Percentiles rank a stretch among this genome's conserved stretches.
These are phyloP conservation scores for Metschnikowia anglica DNA, from an alignment of 805 yeast genomes.

Conservation along the genomic window DNA sequence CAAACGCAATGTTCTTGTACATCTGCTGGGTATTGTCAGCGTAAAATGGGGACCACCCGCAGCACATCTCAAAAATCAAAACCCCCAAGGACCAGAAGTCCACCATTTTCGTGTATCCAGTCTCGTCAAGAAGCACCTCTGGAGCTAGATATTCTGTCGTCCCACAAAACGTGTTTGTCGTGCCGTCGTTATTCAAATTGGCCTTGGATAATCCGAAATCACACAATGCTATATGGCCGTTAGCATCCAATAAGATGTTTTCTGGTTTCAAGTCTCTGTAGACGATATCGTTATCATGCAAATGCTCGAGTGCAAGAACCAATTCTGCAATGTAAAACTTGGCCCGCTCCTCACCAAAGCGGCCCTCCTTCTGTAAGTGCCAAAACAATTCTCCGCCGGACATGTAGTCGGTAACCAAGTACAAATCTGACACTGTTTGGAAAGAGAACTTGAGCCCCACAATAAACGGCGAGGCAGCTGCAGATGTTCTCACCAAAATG, in stretches of 20 bases:
- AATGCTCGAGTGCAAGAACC: conserved; percentile 87
- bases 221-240: conserved; percentile 95
- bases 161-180: conserved; percentile 97
- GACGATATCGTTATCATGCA: conserved; percentile 93
- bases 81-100: conserved; percentile 99
- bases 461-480: conserved; percentile 86
- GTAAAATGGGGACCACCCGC: conserved; percentile 99
- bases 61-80: conserved; percentile 96
- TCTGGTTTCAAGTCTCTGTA: conserved; percentile 97
- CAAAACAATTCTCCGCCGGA: conserved; percentile 96
- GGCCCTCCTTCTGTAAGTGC: conserved; percentile 96
- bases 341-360: conserved; percentile 90
- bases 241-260: conserved; percentile 90
- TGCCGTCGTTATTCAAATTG: conserved; percentile 76
- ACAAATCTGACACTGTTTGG: conserved; percentile 91
- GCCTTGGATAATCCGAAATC: conserved; percentile 97
- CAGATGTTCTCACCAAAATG: conserved; percentile 88
- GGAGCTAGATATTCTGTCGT: conserved; percentile 98
- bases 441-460: conserved; percentile 95
- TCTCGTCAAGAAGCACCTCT: conserved; percentile 90
- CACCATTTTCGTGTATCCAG: conserved; percentile 98
- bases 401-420: conserved; percentile 95
- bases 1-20: conserved; percentile 98
- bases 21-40: conserved; percentile 98
- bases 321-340: conserved; percentile 96